Base-by-base conservation (phyloP, 441 rosid species). In the Populus tomentosa region DNA sequence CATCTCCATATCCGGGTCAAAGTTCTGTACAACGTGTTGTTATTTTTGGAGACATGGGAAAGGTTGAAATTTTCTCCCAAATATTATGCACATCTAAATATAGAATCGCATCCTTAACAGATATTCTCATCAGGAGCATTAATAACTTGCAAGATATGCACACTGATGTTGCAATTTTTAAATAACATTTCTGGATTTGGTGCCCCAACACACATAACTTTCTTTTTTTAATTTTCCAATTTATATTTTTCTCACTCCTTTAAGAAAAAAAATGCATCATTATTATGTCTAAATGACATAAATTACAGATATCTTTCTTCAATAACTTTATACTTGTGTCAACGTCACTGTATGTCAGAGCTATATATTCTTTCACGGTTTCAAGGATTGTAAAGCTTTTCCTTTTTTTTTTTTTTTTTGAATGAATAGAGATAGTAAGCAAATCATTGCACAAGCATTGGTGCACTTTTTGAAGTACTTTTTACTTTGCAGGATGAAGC, bases 11-110 rank as follows among this genome's bases (percentile, higher is more conserved):
- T 80, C 97, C 97, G 1, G 97, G 98, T 16, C 90, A 92, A 87
- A 83, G 75, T 79, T 92, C 97, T 72, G 71, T 90, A 59, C 98
- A 94, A 50, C 95, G 86, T 1, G 89, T 94, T 18, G 86, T 94
- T 6, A 86, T 92, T 83, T 92, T 91, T 73, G 97, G 98, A 5
- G 97, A 94, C 84, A 89, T 94, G 98, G 98, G 98, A 87, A 94
- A 92, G 97, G 98, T 92, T 83, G 77, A 83, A 81, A 80, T 76
- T 73, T 64, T 73, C 35, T 10, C 74, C n/a, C 50, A 66, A 62
- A 33, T 10, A 21, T n/a, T 63, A 63, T 63, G 67, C 67, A 63
- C 32, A 63, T 63, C 67, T 63, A 76, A 32, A 65, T 36, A 40
- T 46, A 36, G 42, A 69, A 40, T 67, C 13, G 33, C 61, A 38